Evolutionary conservation across 768 basidiomycete species (phyloP), one percentile per base, ranked within the genome.

Genomic region (Coprinopsis strossmayeri): DNA sequence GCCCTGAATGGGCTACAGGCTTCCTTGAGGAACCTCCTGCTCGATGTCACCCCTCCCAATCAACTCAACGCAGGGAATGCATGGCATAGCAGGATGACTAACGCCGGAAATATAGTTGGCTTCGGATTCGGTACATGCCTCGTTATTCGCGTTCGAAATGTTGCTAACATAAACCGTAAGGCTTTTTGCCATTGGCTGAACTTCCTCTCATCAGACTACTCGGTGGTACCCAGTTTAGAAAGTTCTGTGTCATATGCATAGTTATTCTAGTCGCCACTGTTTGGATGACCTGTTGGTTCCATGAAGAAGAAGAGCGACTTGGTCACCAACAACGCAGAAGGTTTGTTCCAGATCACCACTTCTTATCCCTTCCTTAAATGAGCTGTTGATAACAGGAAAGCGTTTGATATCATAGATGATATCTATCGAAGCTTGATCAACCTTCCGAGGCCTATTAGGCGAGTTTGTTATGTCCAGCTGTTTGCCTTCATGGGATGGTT

Each of bases 401-500:
- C 87, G 52, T 63, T 72, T n/a, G 88, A 91, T 53, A 71, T 92
- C n/a, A 60, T 92, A 34, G 69, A 76, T 37, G 92, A 88, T 57
- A 96, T 97, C 35, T 78, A 79, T 55, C 71, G 63, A 25, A 85
- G 93, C 3, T 70, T 91, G 9, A 60, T 77, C 35, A 82, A 81
- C 41, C 77, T 97, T 38, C 94, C 94, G 0, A 81, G 77, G 54
- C 85, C 91, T 11, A 84, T 97, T 37, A 80, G 82, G 43, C 78
- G 89, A 23, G 94, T 97, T 10, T 97, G 94, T 62, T 82, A 85
- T 59, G 93, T 96, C 2, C 94, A 97, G 60, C 66, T 97, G 15
- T 94, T 91, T 61, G 93, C 94, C 1, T 97, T 95, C 63, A 95
- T 95, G 91, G 92, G 91, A 55, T 97, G 94, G 90, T 86, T 67